Base-by-base conservation (phyloP, 1,284 basidiomycete genomes). In the Trichosporon inkin region DNA sequence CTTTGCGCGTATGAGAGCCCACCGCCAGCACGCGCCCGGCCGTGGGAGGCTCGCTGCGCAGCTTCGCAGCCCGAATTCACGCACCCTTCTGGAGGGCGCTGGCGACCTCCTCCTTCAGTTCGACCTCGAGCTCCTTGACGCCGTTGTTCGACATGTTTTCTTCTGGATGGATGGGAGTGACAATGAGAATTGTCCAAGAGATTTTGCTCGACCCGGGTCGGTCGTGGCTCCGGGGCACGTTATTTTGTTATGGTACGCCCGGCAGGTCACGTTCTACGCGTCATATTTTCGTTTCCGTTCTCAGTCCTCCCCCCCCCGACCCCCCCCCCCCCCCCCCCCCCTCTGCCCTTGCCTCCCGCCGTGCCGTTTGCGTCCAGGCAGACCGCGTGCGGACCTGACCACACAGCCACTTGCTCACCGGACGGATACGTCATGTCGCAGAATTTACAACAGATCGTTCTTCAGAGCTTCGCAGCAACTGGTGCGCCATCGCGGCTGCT, bases 221-320 rank as follows among this genome's bases (percentile, higher is more conserved):
- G 28, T 32, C 28, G 28, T n/a, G 36, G 36, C 36, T n/a, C 11
- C 11, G 36, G 13, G 16, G 13, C 36, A 2, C 14, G 44, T 49
- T 22, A 49, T 32, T 49, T 49, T 49, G 44, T 49, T 49, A 24
- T 49, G 13, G 24, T 24, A 16, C 7, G 17, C 22, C 24, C 24
- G 24, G n/a, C 41, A 28, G 24, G 14, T 14, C 24, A 47, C 11
- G n/a, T 13, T 49, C 44, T n/a, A 49, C 44, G 44, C 44, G 44
- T 49, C 44, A 49, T 49, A 49, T 49, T 49, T 49, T 49, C 44
- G 22, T 47, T 32, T 19, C 44, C 28, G 44, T 49, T 44, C 40
- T 44, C 40, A 44, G 20, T 44, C 28, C 28, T 32, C 28, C 28
- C 28, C 8, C 28, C n/a, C n/a, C n/a, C n/a, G n/a, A n/a, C n/a